Evolutionary conservation across 1,284 basidiomycete genomes (phyloP).

Genomic region (Ceratobasidium sp.): DNA sequence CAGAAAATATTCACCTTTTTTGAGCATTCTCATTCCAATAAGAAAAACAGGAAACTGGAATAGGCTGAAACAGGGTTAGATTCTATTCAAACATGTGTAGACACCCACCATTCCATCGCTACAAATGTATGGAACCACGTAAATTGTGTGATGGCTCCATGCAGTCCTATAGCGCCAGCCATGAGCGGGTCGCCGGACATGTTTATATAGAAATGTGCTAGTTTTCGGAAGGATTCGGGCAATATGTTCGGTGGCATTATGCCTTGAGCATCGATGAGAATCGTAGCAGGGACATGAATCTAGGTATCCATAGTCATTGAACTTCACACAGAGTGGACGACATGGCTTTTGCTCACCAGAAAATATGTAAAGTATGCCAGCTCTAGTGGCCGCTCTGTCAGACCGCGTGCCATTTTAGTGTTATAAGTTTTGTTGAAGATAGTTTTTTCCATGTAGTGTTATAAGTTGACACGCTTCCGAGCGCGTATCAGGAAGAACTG

Average conservation of each 20-base stretch:
- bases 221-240: slow-evolving; percentile 61
- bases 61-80: slow-evolving; percentile 58
- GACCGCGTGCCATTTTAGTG: slow-evolving; percentile 4
- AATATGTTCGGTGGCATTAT: slow-evolving; percentile 69
- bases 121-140: slow-evolving; percentile 77
- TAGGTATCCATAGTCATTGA: too few species aligned
- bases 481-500: neutral
- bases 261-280: slow-evolving; percentile 76
- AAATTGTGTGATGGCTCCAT: slow-evolving; percentile 57
- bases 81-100: neutral
- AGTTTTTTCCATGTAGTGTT: neutral
- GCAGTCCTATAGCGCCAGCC: slow-evolving; percentile 65
- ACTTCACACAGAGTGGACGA: too few species aligned
- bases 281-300: slow-evolving; percentile 74
- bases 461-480: neutral
- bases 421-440: neutral
- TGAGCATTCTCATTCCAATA: slow-evolving; percentile 74
- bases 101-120: slow-evolving; percentile 64
- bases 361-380: slow-evolving; percentile 75
- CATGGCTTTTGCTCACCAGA: slow-evolving; percentile 59
- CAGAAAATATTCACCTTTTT: slow-evolving; percentile 65
- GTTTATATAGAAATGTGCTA: slow-evolving; percentile 61
- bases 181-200: slow-evolving; percentile 75
- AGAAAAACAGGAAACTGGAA: slow-evolving; percentile 85
- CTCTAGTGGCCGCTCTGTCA: slow-evolving; percentile 66